Evolutionary conservation across 371 early-diverging fungal species (phyloP).

Genomic region (Paraphysoderma sedebokerense): DNA sequence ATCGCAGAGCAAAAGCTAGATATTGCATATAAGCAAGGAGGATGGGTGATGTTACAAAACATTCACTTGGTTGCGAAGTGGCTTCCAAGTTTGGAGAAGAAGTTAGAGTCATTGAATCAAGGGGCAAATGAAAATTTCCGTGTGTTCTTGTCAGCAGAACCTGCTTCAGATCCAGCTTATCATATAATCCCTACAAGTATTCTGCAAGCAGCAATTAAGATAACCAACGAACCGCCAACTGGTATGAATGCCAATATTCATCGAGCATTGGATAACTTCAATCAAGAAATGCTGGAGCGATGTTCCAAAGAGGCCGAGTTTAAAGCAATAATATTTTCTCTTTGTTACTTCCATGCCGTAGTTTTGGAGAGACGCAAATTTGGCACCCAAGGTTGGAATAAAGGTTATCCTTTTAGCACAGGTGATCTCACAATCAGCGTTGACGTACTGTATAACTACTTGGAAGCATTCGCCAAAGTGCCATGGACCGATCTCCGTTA

Average conservation of each 20-base stretch:
- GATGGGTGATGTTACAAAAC: constrained; percentile 50
- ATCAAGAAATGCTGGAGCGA: constrained; percentile 35
- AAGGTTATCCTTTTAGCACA: constrained; percentile 37
- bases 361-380: constrained; percentile 42
- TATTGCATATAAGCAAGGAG: constrained; percentile 32
- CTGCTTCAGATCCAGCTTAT: constrained; percentile 33
- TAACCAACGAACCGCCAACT: constrained; percentile 46
- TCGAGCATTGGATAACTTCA: constrained; percentile 41
- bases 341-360: constrained; percentile 46
- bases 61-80: constrained; percentile 44
- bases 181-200: constrained; percentile 42
- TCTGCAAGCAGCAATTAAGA: constrained; percentile 40
- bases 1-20: constrained; percentile 43
- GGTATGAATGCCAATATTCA: constrained; percentile 48
- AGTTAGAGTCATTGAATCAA: constrained; percentile 26
- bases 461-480: constrained; percentile 36
- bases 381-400: constrained; percentile 47
- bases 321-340: constrained; percentile 28
- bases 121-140: constrained; percentile 31
- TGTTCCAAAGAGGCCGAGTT: constrained; percentile 45
- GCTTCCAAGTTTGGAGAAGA: constrained; percentile 38
- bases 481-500: constrained; percentile 43
- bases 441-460: constrained; percentile 41
- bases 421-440: constrained; percentile 36
- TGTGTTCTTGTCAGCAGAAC: constrained; percentile 38